Base-by-base conservation (phyloP, 1,284 basidiomycete species). In the Tilletia setariae region DNA sequence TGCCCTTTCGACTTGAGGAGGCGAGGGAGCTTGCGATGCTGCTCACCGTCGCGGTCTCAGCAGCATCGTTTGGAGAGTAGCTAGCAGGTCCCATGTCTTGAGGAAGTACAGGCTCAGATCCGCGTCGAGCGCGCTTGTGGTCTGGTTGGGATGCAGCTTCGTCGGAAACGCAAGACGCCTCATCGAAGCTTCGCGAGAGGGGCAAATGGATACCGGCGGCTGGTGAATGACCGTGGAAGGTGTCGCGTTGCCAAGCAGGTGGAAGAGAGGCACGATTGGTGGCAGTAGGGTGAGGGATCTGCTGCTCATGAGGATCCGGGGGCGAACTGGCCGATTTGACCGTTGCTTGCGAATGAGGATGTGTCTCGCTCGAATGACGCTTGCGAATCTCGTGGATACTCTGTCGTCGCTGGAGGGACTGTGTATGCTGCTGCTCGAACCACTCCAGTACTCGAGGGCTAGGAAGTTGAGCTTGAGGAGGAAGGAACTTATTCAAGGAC, bases 361-460 rank as follows among this genome's bases (percentile, higher is more conserved):
- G 16, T 21, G 56, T 61, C 56, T 61, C 56, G 6, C 1, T 40
- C 28, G 56, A 61, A 30, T 4, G 28, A 16, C 32, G 56, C 9
- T 32, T 21, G 4, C 56, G 56, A 32, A 19, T 16, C 8, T 13
- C 16, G 28, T 61, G 56, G 21, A 61, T 32, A 16, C 15, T 30
- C 7, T 61, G 28, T 16, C 35, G 28, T 9, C 56, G 56, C n/a
- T 61, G 23, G 13, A 61, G 30, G 16, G 56, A 61, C 28, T 6
- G 28, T 32, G 56, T 30, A 40, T 61, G 56, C 28, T 35, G 56
- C 28, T 61, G 25, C 28, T 61, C 56, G 28, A 32, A 40, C 56
- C 56, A 61, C 6, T 61, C 56, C 30, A 61, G 28, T 7, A 61
- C 30, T 19, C 56, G 56, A 19, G 56, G 56, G n/a, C 56, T 61